phyloP scores from a whole-genome alignment of 2,329 filamentous ascomycete genomes.

The Phoma sp. region DNA sequence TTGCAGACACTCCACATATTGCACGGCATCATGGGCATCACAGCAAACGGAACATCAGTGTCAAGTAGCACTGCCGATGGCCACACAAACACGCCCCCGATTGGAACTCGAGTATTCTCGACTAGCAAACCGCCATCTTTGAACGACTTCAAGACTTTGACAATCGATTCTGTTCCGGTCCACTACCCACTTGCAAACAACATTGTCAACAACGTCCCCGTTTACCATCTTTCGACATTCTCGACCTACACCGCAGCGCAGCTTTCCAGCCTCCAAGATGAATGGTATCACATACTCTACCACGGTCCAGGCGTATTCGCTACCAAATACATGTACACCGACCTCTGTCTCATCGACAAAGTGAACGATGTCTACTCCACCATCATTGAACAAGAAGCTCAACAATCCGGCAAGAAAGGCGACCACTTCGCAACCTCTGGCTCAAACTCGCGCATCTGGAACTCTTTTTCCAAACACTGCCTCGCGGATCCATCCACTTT shows the following conservation, averaged over 20 bases:
- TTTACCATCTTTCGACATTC: slow-evolving; percentile 59
- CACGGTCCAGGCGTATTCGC: slow-evolving; percentile 67
- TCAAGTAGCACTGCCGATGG: background rate
- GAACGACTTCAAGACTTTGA: slow-evolving; percentile 55
- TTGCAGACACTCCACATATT: background rate
- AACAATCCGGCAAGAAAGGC: slow-evolving; percentile 52
- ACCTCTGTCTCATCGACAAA: slow-evolving; percentile 41
- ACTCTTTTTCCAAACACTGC: slow-evolving; percentile 69
- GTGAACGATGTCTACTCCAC: slow-evolving; percentile 30
- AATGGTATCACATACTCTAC: slow-evolving; percentile 66
- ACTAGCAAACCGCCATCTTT: slow-evolving; percentile 48
- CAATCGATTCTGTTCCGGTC: slow-evolving; percentile 48
- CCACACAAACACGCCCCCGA: slow-evolving; percentile 3
- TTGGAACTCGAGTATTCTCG: slow-evolving; percentile 39
- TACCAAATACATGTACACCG: slow-evolving; percentile 60
- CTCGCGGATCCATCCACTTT: slow-evolving; percentile 62
- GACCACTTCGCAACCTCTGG: slow-evolving; percentile 68
- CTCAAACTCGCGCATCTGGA: slow-evolving; percentile 70
- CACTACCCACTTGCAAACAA: slow-evolving; percentile 58
- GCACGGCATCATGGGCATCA: background rate
- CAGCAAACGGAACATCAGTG: slow-evolving; percentile 1
- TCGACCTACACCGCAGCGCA: slow-evolving; percentile 40
- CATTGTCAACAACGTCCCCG: slow-evolving; percentile 61
- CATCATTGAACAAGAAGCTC: slow-evolving; percentile 60
- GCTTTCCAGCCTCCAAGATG: slow-evolving; percentile 61